Evolutionary conservation across 2,329 filamentous ascomycete genomes (phyloP).

Genomic region (Rasamsonia emersonii): DNA sequence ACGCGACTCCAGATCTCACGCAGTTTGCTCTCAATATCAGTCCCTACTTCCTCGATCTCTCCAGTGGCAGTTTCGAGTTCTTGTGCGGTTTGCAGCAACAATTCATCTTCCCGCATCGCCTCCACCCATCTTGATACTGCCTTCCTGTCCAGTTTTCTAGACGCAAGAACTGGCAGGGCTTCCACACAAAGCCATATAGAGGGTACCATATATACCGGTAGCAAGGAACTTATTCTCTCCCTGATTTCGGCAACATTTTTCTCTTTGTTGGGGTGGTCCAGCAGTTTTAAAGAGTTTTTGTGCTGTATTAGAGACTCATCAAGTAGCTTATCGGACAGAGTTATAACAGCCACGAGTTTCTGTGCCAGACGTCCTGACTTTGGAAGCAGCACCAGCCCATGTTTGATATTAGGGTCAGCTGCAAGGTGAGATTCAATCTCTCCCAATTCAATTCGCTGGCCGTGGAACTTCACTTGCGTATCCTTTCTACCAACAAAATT

Average conservation of each 20-base stretch:
- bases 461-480: conserved; percentile 59
- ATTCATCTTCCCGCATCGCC: conserved; percentile 19
- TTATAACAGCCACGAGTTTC: conserved; percentile 24
- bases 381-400: conserved; percentile 28
- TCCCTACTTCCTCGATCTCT: conserved; percentile 11
- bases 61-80: conserved; percentile 1
- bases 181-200: conserved; percentile 38
- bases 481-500: conserved; percentile 52
- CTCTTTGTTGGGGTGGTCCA: background rate
- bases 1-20: conserved; percentile 29
- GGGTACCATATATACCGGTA: conserved; percentile 43
- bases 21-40: conserved; percentile 21
- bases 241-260: conserved; percentile 20
- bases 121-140: conserved; percentile 26
- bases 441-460: conserved; percentile 55
- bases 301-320: too few relatives aligned
- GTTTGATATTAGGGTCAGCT: conserved; percentile 25
- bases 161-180: conserved; percentile 35
- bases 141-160: conserved; percentile 40
- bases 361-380: conserved; percentile 26
- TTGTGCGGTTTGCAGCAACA: conserved; percentile 8
- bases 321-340: conserved; percentile 14
- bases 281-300: too few relatives aligned
- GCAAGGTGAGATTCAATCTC: conserved; percentile 44
- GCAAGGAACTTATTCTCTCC: conserved; percentile 17